Evolutionary conservation across 2,329 filamentous ascomycete species (phyloP).

Genomic region (Cladosporium sp.): DNA sequence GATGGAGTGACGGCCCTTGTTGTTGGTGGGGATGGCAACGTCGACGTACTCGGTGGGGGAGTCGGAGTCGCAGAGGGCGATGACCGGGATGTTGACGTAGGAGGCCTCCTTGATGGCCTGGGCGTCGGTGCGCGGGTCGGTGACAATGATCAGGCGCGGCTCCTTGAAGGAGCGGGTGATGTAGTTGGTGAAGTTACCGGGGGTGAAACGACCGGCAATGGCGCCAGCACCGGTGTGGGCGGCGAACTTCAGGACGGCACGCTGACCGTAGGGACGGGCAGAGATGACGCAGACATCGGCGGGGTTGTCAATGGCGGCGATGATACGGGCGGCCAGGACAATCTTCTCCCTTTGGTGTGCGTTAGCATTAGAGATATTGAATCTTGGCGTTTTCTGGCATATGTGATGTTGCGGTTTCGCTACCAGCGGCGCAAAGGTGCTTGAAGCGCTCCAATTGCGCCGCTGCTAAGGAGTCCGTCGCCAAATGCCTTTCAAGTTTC

Average conservation of each 20-base stretch:
- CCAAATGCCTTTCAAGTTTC: background rate
- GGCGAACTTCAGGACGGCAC: slow-evolving; percentile 99
- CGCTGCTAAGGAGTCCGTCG: slow-evolving; percentile 1
- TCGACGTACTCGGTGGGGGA: slow-evolving; percentile 99
- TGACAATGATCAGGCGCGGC: slow-evolving; percentile 98
- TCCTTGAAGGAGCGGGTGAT: slow-evolving; percentile 99
- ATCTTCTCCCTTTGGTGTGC: slow-evolving; percentile 83
- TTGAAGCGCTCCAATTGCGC: slow-evolving; percentile 5
- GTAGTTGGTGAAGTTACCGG: slow-evolving; percentile 99
- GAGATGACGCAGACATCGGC: slow-evolving; percentile 99
- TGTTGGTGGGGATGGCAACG: slow-evolving; percentile 99
- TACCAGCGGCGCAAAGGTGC: background rate
- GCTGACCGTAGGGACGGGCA: slow-evolving; percentile 98
- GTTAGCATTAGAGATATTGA: slow-evolving; percentile 1
- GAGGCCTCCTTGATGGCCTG: slow-evolving; percentile 99
- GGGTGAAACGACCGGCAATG: slow-evolving; percentile 99
- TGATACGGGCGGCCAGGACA: slow-evolving; percentile 96
- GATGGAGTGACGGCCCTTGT: slow-evolving; percentile 99
- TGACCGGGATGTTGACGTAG: slow-evolving; percentile 99
- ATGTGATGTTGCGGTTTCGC: background rate
- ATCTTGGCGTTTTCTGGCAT: slow-evolving; percentile 9
- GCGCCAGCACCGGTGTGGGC: slow-evolving; percentile 95
- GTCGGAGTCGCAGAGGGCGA: slow-evolving; percentile 98
- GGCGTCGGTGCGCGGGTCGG: slow-evolving; percentile 98
- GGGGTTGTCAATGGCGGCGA: slow-evolving; percentile 98